These are phyloP conservation scores for Chernovozyma sophiae-reginae DNA, from an alignment of 1,139 yeast genomes.

Conservation along the genomic window DNA sequence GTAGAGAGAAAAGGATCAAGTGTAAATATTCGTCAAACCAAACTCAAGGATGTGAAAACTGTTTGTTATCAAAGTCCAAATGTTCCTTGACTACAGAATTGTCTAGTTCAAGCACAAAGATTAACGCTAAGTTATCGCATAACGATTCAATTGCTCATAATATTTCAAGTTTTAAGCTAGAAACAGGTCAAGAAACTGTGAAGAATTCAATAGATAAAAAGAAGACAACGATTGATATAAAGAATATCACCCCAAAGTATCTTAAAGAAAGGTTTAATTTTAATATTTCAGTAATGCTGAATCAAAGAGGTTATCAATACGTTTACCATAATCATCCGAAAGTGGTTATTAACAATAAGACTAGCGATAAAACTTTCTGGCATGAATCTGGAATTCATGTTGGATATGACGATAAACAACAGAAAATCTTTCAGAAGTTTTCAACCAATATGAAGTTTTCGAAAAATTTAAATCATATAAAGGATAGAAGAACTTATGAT, in stretches of 20 bases:
- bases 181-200: too few species aligned
- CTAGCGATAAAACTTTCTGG: slow-evolving; percentile 21
- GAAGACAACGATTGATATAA: slow-evolving; percentile 11
- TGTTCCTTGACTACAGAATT: too few species aligned
- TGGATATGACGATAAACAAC: slow-evolving; percentile 8
- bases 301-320: slow-evolving; percentile 17
- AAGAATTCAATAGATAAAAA: too few species aligned
- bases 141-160: too few species aligned
- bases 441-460: not conserved
- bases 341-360: slow-evolving; percentile 19
- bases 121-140: too few species aligned
- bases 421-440: slow-evolving; percentile 4
- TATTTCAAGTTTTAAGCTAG: too few species aligned
- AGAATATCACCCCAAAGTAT: slow-evolving; percentile 18
- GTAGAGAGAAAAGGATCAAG: slow-evolving; percentile 41
- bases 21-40: slow-evolving; percentile 27
- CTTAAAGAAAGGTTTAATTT: slow-evolving; percentile 24
- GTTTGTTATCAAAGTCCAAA: too few species aligned
- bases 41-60: slow-evolving; percentile 37
- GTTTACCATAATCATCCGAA: slow-evolving; percentile 27
- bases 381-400: slow-evolving; percentile 28
- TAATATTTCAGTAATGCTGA: slow-evolving; percentile 20
- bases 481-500: slow-evolving; percentile 14
- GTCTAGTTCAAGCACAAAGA: too few species aligned
- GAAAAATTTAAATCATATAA: slow-evolving; percentile 13